Conservation (phyloP, 2,329 filamentous ascomycete species). For the Penicillium sp. region DNA sequence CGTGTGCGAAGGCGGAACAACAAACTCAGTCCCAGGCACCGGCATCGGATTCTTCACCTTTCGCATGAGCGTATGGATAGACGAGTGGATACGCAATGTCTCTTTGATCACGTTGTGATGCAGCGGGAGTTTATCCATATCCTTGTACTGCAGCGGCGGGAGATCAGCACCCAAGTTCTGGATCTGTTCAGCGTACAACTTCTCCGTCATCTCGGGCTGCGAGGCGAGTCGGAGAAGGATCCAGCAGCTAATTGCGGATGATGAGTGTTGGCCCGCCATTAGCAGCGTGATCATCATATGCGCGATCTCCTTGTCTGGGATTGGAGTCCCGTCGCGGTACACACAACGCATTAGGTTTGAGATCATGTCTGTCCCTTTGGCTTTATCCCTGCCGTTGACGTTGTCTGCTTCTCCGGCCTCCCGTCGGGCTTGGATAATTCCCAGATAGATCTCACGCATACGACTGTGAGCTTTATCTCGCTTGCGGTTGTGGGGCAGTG, state of each 20-base stretch:
- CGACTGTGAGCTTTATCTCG: slow-evolving; percentile 69
- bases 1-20: slow-evolving; percentile 73
- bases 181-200: slow-evolving; percentile 67
- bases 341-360: slow-evolving; percentile 72
- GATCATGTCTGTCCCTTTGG: slow-evolving; percentile 66
- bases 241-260: slow-evolving; percentile 74
- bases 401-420: slow-evolving; percentile 25
- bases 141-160: slow-evolving; percentile 57
- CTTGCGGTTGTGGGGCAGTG: slow-evolving; percentile 71
- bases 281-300: slow-evolving; percentile 85
- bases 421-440: slow-evolving; percentile 66
- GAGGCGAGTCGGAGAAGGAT: slow-evolving; percentile 71
- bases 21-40: slow-evolving; percentile 57
- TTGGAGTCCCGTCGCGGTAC: slow-evolving; percentile 68
- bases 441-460: slow-evolving; percentile 68
- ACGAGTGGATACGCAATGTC: slow-evolving; percentile 67
- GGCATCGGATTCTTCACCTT: slow-evolving; percentile 67
- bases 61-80: slow-evolving; percentile 72
- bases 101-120: slow-evolving; percentile 67
- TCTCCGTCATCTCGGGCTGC: slow-evolving; percentile 66
- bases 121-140: slow-evolving; percentile 60
- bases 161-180: slow-evolving; percentile 53
- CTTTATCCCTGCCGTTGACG: slow-evolving; percentile 24
- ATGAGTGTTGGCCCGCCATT: slow-evolving; percentile 82
- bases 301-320: slow-evolving; percentile 74